phyloP scores from a whole-genome alignment of 352 stramenopile genomes.

The Phytophthora sp. region DNA sequence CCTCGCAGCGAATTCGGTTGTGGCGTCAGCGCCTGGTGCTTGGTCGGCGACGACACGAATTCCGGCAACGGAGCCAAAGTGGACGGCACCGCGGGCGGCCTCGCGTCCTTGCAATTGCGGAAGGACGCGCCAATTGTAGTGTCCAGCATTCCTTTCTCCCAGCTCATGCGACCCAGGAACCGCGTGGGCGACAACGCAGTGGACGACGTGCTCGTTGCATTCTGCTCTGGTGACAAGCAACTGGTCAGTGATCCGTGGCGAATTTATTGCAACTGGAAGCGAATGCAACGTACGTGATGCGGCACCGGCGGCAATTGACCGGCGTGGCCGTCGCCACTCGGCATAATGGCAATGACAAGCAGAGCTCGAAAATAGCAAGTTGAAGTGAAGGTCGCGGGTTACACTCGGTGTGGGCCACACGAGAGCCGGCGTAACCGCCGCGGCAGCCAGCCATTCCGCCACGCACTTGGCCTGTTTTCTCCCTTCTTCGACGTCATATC shows the following conservation, averaged over 20 bases:
- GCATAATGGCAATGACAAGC: too few relatives aligned
- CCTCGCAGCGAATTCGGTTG: not conserved
- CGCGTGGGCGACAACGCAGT: conserved; percentile 7
- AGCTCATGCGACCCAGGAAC: conserved; percentile 62
- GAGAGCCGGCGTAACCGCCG: not conserved
- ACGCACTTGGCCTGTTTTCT: conserved; percentile 7
- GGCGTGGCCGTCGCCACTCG: not conserved
- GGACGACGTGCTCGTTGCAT: not conserved
- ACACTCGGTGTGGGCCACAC: conserved; percentile 1
- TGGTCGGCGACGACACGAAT: not conserved
- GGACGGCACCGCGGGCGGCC: not conserved
- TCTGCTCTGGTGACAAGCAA: conserved; percentile 5
- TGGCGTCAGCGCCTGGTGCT: not conserved
- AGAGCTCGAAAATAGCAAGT: conserved; percentile 7
- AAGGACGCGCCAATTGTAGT: not conserved
- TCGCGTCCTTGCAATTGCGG: conserved; percentile 7
- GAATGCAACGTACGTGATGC: conserved; percentile 12
- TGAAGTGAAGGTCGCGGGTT: too few relatives aligned
- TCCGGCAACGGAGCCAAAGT: not conserved
- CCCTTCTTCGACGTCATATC: conserved; percentile 13
- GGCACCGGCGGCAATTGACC: conserved; percentile 14
- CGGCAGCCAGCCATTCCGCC: conserved; percentile 27
- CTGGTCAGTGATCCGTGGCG: too few relatives aligned
- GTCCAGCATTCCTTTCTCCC: conserved; percentile 60
- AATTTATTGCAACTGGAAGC: too few relatives aligned